Conservation (phyloP, 78 protist genomes). For the Polysphondylium violaceum region DNA sequence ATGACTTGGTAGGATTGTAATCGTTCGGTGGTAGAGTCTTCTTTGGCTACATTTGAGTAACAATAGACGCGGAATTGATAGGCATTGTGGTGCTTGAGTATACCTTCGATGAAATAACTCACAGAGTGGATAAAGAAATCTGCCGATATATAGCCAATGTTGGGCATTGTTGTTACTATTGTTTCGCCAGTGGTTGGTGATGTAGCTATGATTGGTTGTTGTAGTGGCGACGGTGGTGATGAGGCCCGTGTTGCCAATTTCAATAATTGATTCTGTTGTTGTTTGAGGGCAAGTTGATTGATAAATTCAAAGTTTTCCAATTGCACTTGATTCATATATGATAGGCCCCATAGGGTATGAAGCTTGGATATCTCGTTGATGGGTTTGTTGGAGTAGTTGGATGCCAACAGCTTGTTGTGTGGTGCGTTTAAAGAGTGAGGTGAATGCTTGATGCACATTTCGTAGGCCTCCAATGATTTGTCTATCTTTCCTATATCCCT, state of each 20-base stretch:
- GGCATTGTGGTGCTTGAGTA: slow-evolving; percentile 61
- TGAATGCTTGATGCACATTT: neutral
- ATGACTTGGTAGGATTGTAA: slow-evolving; percentile 5
- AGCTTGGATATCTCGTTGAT: neutral
- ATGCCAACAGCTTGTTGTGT: slow-evolving; percentile 81
- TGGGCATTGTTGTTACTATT: slow-evolving; percentile 8
- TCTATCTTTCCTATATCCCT: slow-evolving; percentile 79
- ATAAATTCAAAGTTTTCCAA: no score
- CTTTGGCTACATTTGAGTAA: slow-evolving; percentile 35
- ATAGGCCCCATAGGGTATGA: neutral
- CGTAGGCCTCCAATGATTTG: slow-evolving; percentile 67
- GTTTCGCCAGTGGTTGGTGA: neutral
- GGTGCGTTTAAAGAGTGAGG: slow-evolving; percentile 74
- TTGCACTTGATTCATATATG: neutral
- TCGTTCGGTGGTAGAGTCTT: slow-evolving; percentile 62
- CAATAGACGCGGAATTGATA: slow-evolving; percentile 29
- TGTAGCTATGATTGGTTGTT: neutral
- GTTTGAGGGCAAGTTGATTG: no score
- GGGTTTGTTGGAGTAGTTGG: slow-evolving; percentile 48
- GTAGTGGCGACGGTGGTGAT: neutral
- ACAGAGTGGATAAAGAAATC: slow-evolving; percentile 87
- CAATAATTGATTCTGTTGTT: neutral
- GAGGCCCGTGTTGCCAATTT: neutral
- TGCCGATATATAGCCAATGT: slow-evolving; percentile 87
- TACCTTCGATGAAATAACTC: slow-evolving; percentile 84